Conservation (phyloP, 176 grass and related monocot genomes). For the Musa schizocarpa region DNA sequence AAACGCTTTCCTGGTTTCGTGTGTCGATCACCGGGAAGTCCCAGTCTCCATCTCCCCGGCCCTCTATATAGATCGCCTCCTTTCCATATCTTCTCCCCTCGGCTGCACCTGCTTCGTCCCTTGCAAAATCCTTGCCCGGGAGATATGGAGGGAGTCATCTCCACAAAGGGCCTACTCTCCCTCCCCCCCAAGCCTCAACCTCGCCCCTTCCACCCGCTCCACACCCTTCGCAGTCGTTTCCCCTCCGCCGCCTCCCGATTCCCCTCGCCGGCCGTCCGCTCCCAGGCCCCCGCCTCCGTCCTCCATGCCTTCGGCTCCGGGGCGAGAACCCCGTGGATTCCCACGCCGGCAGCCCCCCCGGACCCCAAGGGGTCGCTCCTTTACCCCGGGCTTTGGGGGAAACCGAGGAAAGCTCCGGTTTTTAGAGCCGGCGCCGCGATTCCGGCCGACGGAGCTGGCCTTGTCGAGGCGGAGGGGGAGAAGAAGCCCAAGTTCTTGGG, state of each 20-base stretch:
- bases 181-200: conserved; percentile 8
- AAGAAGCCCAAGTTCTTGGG: conserved; percentile 56
- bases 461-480: conserved; percentile 3
- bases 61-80: neutral
- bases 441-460: conserved; percentile 5
- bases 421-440: conserved; percentile 25
- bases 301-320: conserved; percentile 4
- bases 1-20: too few species aligned
- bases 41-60: neutral
- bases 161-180: conserved; percentile 40
- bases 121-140: neutral
- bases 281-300: conserved; percentile 7
- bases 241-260: conserved; percentile 8
- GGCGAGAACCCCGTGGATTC: conserved; percentile 15
- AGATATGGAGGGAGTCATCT: conserved; percentile 53
- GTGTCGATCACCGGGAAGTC: too few species aligned
- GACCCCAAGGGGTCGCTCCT: conserved; percentile 23
- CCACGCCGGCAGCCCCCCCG: neutral
- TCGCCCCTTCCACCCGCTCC: conserved; percentile 15
- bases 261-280: conserved; percentile 4
- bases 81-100: neutral
- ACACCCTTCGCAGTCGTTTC: neutral
- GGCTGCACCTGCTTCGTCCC: too few species aligned
- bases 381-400: neutral
- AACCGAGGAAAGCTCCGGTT: conserved; percentile 8